Conservation (phyloP, 164 flowering plant genomes). For the grape (Vitis vinifera) region DNA sequence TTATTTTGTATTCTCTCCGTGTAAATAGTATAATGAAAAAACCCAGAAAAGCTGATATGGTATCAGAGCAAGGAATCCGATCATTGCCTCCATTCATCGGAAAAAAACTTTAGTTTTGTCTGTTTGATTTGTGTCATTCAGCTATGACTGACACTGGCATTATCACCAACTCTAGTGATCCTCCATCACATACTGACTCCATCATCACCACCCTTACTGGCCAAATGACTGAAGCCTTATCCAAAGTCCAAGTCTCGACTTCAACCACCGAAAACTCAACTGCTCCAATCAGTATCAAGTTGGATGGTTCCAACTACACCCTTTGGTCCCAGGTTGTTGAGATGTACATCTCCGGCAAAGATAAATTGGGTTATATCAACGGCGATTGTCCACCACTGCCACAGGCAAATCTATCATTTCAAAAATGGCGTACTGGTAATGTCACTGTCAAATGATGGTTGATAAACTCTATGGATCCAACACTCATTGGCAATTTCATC, state of each 20-base stretch:
- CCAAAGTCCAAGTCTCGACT: too few species aligned
- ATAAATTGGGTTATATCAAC: not conserved
- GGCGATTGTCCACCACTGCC: not conserved
- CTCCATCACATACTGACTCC: too few species aligned
- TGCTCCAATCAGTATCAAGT: slow-evolving; percentile 11
- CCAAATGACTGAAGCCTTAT: too few species aligned
- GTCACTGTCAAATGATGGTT: slow-evolving; percentile 3
- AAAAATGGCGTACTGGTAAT: not conserved
- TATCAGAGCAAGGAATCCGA: too few species aligned
- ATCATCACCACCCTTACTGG: too few species aligned
- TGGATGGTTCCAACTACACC: slow-evolving; percentile 15
- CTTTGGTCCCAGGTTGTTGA: slow-evolving; percentile 5
- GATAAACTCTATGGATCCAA: not conserved
- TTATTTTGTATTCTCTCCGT: too few species aligned
- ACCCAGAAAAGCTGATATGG: too few species aligned
- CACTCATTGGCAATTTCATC: not conserved
- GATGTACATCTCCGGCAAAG: not conserved
- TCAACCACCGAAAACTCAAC: not conserved
- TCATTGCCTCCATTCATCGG: rapidly evolving
- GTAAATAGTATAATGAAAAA: too few species aligned
- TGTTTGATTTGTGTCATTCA: too few species aligned
- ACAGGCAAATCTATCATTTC: not conserved
- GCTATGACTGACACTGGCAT: too few species aligned
- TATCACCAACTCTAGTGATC: too few species aligned
- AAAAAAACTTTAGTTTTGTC: too few species aligned